Evolutionary conservation across 805 yeast genomes (phyloP).

Genomic region (Nakazawaea anatomiae): DNA sequence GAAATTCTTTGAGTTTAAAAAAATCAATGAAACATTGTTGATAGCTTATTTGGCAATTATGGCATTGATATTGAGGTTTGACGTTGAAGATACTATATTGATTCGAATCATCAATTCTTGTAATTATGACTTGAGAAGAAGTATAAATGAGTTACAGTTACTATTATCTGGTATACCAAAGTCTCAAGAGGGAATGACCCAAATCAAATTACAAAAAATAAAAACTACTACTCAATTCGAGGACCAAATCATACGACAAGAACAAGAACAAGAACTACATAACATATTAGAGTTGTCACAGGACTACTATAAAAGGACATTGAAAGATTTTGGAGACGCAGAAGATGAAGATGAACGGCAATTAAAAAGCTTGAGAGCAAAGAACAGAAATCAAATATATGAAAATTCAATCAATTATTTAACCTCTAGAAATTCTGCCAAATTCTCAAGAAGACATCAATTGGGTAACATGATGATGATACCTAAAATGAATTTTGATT

Average conservation of each 20-base stretch:
- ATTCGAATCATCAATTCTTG: neutral
- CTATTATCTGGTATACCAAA: neutral
- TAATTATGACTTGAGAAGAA: conserved; percentile 5
- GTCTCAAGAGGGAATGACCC: neutral
- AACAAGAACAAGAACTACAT: no score
- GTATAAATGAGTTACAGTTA: conserved; percentile 8
- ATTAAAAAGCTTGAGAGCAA: neutral
- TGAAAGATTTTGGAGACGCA: neutral
- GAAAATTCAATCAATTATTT: neutral
- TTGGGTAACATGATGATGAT: neutral
- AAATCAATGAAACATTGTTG: neutral
- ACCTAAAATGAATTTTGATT: neutral
- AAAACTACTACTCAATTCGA: no score
- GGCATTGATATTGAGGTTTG: neutral
- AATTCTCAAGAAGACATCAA: conserved; percentile 2
- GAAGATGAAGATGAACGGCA: neutral
- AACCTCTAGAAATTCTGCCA: conserved; percentile 3
- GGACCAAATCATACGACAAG: no score
- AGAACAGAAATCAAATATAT: neutral
- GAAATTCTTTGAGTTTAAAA: conserved; percentile 2
- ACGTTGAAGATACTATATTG: neutral
- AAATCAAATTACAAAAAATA: neutral
- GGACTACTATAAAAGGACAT: no score
- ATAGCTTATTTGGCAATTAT: conserved; percentile 1
- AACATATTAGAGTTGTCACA: no score